A percentile compares a stretch with the other conserved stretches of the same genome.
Evolutionary conservation across 2,329 filamentous ascomycete species (phyloP).

Genomic region (Beauveria australis): DNA sequence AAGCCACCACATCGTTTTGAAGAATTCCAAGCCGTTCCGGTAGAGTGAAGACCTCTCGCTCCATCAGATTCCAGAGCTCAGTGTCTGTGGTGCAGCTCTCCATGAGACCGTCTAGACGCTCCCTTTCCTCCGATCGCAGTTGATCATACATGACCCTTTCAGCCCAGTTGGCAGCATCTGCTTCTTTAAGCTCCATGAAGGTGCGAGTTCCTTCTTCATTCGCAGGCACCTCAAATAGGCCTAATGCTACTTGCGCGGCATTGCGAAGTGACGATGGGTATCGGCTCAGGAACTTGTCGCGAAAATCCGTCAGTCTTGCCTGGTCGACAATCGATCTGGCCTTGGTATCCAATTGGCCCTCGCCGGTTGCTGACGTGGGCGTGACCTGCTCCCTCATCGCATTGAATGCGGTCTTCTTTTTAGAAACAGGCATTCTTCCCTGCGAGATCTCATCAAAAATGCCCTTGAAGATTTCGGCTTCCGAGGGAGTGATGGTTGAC

Average conservation of each 20-base stretch:
- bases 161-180: conserved; percentile 24
- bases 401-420: conserved; percentile 15
- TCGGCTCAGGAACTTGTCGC: conserved; percentile 27
- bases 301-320: conserved; percentile 23
- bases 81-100: conserved; percentile 48
- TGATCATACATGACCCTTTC: conserved; percentile 28
- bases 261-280: conserved; percentile 32
- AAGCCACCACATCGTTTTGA: conserved; percentile 13
- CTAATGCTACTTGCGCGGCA: conserved; percentile 31
- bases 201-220: conserved; percentile 16
- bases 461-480: conserved; percentile 50
- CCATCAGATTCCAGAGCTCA: conserved; percentile 59
- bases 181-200: conserved; percentile 23
- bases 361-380: background rate
- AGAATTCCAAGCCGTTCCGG: conserved; percentile 48
- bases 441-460: conserved; percentile 41
- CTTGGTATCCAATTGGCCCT: background rate
- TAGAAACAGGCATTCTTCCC: conserved; percentile 24
- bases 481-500: conserved; percentile 50
- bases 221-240: conserved; percentile 28
- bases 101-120: conserved; percentile 47
- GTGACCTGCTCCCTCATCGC: background rate
- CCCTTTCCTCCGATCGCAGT: conserved; percentile 37
- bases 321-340: conserved; percentile 26
- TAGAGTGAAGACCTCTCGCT: conserved; percentile 57